These are phyloP conservation scores for Candida xiaguanensis DNA, from an alignment of 805 yeast genomes.

Conservation along the genomic window DNA sequence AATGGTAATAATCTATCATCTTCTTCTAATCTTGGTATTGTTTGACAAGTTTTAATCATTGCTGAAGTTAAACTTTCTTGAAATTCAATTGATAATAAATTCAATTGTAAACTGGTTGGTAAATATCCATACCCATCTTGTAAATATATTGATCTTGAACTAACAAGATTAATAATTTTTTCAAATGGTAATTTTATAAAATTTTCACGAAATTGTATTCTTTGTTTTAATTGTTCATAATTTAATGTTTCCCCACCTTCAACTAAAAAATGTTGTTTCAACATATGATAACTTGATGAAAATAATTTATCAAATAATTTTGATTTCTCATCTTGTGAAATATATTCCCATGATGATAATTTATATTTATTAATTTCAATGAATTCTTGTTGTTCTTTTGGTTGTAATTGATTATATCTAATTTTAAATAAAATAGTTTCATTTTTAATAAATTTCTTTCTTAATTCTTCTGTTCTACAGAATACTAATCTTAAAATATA, in stretches of 20 bases:
- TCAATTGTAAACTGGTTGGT: conserved; percentile 76
- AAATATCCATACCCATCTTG: conserved; percentile 75
- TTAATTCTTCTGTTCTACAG: conserved; percentile 79
- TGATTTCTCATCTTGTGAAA: conserved; percentile 57
- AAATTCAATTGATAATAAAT: conserved; percentile 68
- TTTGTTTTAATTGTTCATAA: conserved; percentile 51
- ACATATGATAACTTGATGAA: conserved; percentile 49
- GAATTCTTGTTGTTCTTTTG: conserved; percentile 67
- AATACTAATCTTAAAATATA: conserved; percentile 84
- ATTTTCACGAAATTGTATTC: conserved; percentile 50
- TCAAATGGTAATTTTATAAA: conserved; percentile 88
- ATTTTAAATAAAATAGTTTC: conserved; percentile 74
- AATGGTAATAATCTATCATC: conserved; percentile 87
- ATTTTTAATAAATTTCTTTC: conserved; percentile 72
- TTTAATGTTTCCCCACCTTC: conserved; percentile 30
- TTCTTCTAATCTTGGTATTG: conserved; percentile 82
- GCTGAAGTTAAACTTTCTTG: conserved; percentile 46
- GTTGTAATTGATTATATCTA: conserved; percentile 62
- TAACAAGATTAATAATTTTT: conserved; percentile 72
- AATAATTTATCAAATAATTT: conserved; percentile 46
- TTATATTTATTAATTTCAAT: conserved; percentile 51
- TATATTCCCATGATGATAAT: conserved; percentile 71
- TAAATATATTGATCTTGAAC: conserved; percentile 66
- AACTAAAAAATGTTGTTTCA: conserved; percentile 33
- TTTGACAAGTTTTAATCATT: conserved; percentile 66